A percentile compares a stretch with the other conserved stretches of the same genome.
These are phyloP conservation scores for Rhytidhysteron rufulum DNA, from an alignment of 2,329 filamentous ascomycete species.

Conservation along the genomic window DNA sequence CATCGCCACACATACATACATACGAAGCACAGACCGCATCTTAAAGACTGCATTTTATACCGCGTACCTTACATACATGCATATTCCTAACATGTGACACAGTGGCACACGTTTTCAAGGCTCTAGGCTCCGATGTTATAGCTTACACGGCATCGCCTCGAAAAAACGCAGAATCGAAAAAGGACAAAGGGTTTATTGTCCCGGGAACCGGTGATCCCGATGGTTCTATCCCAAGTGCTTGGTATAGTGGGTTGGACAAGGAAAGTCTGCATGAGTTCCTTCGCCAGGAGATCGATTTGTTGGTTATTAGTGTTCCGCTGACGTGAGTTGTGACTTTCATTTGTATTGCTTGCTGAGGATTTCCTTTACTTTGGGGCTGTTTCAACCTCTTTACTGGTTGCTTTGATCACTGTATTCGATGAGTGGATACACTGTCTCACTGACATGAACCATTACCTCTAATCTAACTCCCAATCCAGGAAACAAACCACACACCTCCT, in stretches of 20 bases:
- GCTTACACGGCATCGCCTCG: conserved; percentile 71
- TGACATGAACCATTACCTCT: too few species aligned
- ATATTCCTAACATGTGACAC: too few species aligned
- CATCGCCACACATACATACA: too few species aligned
- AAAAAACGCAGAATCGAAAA: conserved; percentile 60
- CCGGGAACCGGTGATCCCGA: conserved; percentile 62
- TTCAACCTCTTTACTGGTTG: too few species aligned
- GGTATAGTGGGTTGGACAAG: conserved; percentile 55
- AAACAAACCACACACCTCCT: conserved; percentile 52
- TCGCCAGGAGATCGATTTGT: conserved; percentile 52
- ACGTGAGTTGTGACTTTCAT: conserved; percentile 44
- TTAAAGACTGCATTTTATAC: too few species aligned
- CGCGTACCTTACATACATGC: too few species aligned
- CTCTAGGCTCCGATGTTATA: conserved; percentile 68
- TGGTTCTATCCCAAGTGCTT: conserved; percentile 51
- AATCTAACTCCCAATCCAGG: too few species aligned
- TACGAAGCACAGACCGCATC: too few species aligned
- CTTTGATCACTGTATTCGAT: too few species aligned
- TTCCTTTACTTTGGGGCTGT: too few species aligned
- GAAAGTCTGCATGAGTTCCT: conserved; percentile 52
- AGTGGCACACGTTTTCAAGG: conserved; percentile 56
- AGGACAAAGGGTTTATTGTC: conserved; percentile 64
- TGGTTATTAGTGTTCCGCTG: conserved; percentile 56
- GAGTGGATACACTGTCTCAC: too few species aligned
- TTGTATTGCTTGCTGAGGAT: too few species aligned